Percentiles rank a stretch among this genome's conserved stretches.
Conservation (phyloP, 2,329 filamentous ascomycete genomes). For the Thielaviopsis euricoi region DNA sequence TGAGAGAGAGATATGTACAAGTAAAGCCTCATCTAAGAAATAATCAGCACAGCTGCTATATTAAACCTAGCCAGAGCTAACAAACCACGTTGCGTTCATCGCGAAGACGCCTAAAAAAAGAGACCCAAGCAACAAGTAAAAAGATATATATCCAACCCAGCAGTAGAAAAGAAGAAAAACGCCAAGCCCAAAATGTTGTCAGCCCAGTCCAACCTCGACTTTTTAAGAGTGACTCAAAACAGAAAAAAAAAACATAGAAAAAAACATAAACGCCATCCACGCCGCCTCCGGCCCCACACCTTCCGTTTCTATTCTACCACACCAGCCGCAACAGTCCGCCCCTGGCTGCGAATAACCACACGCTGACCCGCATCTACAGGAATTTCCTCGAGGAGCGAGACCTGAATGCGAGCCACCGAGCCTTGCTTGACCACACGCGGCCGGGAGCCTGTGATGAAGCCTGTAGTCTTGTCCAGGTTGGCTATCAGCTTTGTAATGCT, state of each 20-base stretch:
- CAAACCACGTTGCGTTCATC: background rate
- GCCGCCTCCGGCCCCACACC: background rate
- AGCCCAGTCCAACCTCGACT: background rate
- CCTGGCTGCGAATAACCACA: conserved; percentile 64
- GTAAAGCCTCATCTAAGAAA: background rate
- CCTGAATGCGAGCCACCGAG: conserved; percentile 56
- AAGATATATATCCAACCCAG: background rate
- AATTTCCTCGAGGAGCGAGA: conserved; percentile 57
- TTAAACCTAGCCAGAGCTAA: background rate
- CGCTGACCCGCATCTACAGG: conserved; percentile 67
- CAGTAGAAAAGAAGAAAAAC: background rate
- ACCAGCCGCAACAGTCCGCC: conserved; percentile 76
- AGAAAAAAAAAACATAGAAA: background rate
- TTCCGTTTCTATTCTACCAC: conserved; percentile 49
- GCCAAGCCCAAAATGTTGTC: background rate
- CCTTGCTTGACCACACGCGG: conserved; percentile 71
- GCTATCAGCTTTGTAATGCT: conserved; percentile 56
- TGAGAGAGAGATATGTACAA: background rate
- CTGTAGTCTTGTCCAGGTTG: conserved; percentile 62
- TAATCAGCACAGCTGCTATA: background rate
- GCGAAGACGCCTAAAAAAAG: background rate
- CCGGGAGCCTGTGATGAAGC: conserved; percentile 62
- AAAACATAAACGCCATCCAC: background rate
- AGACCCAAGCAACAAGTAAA: background rate
- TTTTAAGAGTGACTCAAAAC: background rate